phyloP scores from a whole-genome alignment of 2,329 filamentous ascomycete species.

The Fusarium sp. region DNA sequence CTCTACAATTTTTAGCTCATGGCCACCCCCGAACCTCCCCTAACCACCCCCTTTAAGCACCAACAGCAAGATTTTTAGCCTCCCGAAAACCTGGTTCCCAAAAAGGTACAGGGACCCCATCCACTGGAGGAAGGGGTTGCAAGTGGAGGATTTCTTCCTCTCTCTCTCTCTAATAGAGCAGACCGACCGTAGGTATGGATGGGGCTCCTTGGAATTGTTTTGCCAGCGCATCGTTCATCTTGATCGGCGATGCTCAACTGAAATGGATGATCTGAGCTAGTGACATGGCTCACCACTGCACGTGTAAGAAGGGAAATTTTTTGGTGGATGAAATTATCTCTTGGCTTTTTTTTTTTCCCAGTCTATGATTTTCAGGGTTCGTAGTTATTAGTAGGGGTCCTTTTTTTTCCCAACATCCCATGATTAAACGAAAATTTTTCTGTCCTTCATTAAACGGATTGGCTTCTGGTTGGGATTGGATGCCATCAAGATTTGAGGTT shows the following conservation, averaged over 20 bases:
- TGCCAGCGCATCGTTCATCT: conserved; percentile 32
- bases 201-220: conserved; percentile 12
- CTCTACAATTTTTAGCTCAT: conserved; percentile 14
- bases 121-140: conserved; percentile 5
- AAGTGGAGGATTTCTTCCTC: not conserved
- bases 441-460: not conserved
- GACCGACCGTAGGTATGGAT: conserved; percentile 26
- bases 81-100: conserved; percentile 11
- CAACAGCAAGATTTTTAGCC: conserved; percentile 18
- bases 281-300: conserved; percentile 4
- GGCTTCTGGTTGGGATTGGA: conserved; percentile 8
- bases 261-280: conserved; percentile 35
- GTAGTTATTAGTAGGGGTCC: no score
- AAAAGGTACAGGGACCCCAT: not conserved
- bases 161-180: not conserved
- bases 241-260: conserved; percentile 32
- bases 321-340: conserved; percentile 17
- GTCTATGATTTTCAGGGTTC: conserved; percentile 7
- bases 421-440: not conserved
- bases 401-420: no score
- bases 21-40: conserved; percentile 13
- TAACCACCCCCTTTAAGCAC: not conserved
- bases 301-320: conserved; percentile 19
- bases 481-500: conserved; percentile 12
- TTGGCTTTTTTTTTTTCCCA: not conserved